Conservation (phyloP, 768 basidiomycete species). For the Suillus decipiens region DNA sequence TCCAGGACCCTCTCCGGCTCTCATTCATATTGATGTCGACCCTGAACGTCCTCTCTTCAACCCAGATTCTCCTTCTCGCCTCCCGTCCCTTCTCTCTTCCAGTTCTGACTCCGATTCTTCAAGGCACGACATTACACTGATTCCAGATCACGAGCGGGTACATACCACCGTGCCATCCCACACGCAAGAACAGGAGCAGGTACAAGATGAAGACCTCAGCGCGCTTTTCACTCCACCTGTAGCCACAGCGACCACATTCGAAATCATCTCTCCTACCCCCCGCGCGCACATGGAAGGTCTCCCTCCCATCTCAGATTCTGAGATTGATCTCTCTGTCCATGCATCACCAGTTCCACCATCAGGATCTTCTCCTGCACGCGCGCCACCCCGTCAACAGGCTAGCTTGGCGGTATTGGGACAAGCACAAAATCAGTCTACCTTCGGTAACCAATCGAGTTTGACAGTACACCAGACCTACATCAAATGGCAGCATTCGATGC, state of each 20-base stretch:
- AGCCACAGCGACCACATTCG: slow-evolving; percentile 3
- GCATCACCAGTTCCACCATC: slow-evolving; percentile 26
- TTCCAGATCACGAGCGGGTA: slow-evolving; percentile 31
- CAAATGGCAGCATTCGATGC: background rate
- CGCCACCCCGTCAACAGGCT: slow-evolving; percentile 6
- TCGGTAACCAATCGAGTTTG: slow-evolving; percentile 8
- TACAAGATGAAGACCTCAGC: slow-evolving; percentile 5
- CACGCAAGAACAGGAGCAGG: slow-evolving; percentile 4
- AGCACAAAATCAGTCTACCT: slow-evolving; percentile 8
- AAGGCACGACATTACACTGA: slow-evolving; percentile 17
- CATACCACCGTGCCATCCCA: slow-evolving; percentile 12
- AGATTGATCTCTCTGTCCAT: slow-evolving; percentile 13
- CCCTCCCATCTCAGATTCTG: slow-evolving; percentile 22
- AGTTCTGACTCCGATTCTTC: slow-evolving; percentile 16
- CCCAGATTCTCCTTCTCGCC: background rate
- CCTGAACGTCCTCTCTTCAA: background rate
- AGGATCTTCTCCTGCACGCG: slow-evolving; percentile 23
- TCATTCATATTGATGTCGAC: slow-evolving; percentile 24
- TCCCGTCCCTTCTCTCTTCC: background rate
- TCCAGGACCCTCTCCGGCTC: slow-evolving; percentile 26
- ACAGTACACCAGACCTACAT: background rate
- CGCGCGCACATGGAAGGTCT: slow-evolving; percentile 8
- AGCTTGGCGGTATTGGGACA: background rate
- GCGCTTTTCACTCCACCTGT: slow-evolving; percentile 13
- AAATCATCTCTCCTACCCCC: slow-evolving; percentile 16